These are phyloP conservation scores for Naganishia vishniacii DNA, from an alignment of 768 basidiomycete genomes.

Conservation along the genomic window DNA sequence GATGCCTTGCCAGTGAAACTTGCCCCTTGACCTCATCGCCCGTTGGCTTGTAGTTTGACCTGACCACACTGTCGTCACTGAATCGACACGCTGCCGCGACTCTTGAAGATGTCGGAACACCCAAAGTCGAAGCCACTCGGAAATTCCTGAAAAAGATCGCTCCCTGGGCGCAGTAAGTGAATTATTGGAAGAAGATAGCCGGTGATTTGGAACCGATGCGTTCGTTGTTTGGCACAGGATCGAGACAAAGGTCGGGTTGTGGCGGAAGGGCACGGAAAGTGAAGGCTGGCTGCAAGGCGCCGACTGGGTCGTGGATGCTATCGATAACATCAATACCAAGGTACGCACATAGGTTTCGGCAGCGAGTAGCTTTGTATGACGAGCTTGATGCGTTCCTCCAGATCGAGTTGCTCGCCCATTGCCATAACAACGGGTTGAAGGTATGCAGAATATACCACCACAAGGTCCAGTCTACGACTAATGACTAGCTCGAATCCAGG, in stretches of 20 bases:
- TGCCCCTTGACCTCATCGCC: background rate
- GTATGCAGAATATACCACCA: constrained; percentile 51
- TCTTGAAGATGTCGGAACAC: constrained; percentile 82
- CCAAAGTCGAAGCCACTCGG: constrained; percentile 79
- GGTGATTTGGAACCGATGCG: too few species aligned
- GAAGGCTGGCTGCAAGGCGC: constrained; percentile 68
- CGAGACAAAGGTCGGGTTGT: constrained; percentile 75
- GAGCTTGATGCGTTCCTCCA: constrained; percentile 17
- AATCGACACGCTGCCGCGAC: constrained; percentile 90
- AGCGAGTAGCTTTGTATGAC: background rate
- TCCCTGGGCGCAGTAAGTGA: constrained; percentile 63
- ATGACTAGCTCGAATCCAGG: constrained; percentile 51
- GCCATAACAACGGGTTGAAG: constrained; percentile 71
- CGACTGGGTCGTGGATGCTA: constrained; percentile 98
- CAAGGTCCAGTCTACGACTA: background rate
- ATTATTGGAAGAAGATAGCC: background rate
- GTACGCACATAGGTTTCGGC: constrained; percentile 20
- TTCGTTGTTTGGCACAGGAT: constrained; percentile 50
- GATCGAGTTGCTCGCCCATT: constrained; percentile 86
- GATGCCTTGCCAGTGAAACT: background rate
- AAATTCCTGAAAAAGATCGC: constrained; percentile 62
- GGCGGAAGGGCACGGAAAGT: constrained; percentile 69
- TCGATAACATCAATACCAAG: constrained; percentile 95
- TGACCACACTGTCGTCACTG: constrained; percentile 87
- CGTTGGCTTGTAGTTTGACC: constrained; percentile 72